Conservation (phyloP, 2,329 filamentous ascomycete species). For the Calonectria pseudoturangicola region DNA sequence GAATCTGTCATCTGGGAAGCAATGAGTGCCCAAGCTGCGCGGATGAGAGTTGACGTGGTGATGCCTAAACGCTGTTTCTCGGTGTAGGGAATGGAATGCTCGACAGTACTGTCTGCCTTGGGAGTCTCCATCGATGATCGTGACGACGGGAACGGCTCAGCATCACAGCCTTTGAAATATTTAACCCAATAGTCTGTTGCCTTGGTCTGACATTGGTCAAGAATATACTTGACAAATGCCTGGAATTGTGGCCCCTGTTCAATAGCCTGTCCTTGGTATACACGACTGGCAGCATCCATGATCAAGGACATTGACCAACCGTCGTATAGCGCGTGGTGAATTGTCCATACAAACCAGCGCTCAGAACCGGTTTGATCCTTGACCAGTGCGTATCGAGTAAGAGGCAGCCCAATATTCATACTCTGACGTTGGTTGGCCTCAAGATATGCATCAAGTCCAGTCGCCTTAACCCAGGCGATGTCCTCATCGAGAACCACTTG, state of each 20-base stretch:
- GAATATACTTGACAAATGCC: constrained; percentile 30
- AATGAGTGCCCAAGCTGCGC: constrained; percentile 55
- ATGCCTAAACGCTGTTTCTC: not conserved
- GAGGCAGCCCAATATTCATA: constrained; percentile 36
- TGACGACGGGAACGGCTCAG: constrained; percentile 22
- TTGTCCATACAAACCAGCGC: constrained; percentile 49
- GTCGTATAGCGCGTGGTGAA: constrained; percentile 58
- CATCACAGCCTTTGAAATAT: constrained; percentile 1
- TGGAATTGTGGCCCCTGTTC: constrained; percentile 14
- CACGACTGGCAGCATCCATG: constrained; percentile 35
- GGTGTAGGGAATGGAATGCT: constrained; percentile 9
- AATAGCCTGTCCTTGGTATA: constrained; percentile 27
- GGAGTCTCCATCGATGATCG: constrained; percentile 26
- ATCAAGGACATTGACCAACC: constrained; percentile 52
- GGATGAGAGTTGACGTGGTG: constrained; percentile 45
- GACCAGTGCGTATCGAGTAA: constrained; percentile 30
- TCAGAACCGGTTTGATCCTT: not conserved
- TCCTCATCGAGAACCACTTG: constrained; percentile 33
- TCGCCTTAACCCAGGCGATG: constrained; percentile 16
- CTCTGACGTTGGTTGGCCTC: constrained; percentile 4
- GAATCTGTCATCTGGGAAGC: constrained; percentile 43
- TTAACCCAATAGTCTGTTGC: constrained; percentile 31
- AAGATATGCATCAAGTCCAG: constrained; percentile 15
- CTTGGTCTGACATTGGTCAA: not conserved
- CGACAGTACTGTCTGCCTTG: constrained; percentile 15